Evolutionary conservation across 768 basidiomycete genomes (phyloP).

Genomic region (Porphyrellus cyaneotinctus): DNA sequence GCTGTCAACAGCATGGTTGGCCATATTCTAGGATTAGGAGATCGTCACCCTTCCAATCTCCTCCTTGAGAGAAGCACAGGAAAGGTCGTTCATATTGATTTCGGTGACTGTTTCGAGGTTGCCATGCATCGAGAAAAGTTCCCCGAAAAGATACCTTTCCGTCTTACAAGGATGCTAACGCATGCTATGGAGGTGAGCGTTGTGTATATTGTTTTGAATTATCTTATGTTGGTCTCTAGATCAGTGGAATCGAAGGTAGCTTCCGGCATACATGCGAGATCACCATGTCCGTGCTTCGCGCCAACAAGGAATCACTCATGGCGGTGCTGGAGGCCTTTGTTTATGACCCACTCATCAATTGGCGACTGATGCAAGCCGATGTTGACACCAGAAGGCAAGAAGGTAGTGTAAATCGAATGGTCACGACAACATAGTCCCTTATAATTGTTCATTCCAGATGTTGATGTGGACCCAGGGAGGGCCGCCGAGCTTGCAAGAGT

Average conservation of each 20-base stretch:
- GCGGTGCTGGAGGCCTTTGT: conserved; percentile 98
- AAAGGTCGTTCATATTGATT: conserved; percentile 95
- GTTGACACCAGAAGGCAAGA: conserved; percentile 67
- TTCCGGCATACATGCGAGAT: conserved; percentile 95
- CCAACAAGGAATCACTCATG: conserved; percentile 98
- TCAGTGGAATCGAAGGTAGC: conserved; percentile 96
- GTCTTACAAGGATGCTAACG: conserved; percentile 95
- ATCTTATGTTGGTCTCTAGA: conserved; percentile 45
- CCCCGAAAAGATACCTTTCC: conserved; percentile 98
- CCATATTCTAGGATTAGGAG: conserved; percentile 95
- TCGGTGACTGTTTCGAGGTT: conserved; percentile 97
- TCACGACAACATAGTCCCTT: conserved; percentile 2
- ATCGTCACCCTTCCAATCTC: conserved; percentile 94
- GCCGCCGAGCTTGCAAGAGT: conserved; percentile 61
- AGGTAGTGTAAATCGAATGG: conserved; percentile 39
- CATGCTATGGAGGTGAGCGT: conserved; percentile 93
- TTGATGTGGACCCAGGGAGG: conserved; percentile 49
- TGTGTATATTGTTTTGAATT: not conserved
- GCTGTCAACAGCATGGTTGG: conserved; percentile 99
- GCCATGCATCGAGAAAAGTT: conserved; percentile 98
- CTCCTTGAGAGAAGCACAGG: conserved; percentile 88
- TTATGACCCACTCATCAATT: conserved; percentile 96
- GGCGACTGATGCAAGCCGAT: conserved; percentile 88
- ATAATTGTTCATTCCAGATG: conserved; percentile 24
- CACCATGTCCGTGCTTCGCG: conserved; percentile 94